These are phyloP conservation scores for Rosellinia necatrix DNA, from an alignment of 2,329 filamentous ascomycete genomes.

Conservation along the genomic window DNA sequence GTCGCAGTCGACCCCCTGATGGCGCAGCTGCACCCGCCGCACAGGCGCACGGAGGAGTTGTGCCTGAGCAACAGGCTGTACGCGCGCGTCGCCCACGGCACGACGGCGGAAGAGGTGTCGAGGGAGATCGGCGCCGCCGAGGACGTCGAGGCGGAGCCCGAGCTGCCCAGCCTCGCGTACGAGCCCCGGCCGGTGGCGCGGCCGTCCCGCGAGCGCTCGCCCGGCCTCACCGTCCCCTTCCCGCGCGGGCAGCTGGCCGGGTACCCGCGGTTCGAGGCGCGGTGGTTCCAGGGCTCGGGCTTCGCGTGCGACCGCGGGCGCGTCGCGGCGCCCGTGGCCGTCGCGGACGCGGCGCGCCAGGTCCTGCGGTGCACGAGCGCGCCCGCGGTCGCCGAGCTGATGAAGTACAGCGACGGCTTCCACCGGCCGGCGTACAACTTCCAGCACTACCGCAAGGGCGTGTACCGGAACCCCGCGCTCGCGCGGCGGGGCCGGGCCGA, in stretches of 20 bases:
- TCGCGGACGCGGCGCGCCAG: slow-evolving; percentile 1
- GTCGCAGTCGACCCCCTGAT: slow-evolving; percentile 33
- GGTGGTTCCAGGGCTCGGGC: too few species aligned
- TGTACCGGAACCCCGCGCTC: too few species aligned
- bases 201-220: not conserved
- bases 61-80: slow-evolving; percentile 31
- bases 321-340: not conserved
- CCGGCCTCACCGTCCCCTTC: slow-evolving; percentile 9
- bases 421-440: slow-evolving; percentile 21
- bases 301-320: not conserved
- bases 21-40: slow-evolving; percentile 28
- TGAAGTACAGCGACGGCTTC: rapidly evolving
- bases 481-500: not conserved
- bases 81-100: slow-evolving; percentile 24
- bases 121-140: not conserved
- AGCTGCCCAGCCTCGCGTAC: not conserved
- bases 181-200: not conserved
- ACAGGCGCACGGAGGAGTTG: slow-evolving; percentile 2
- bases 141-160: not conserved
- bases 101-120: not conserved
- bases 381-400: slow-evolving; percentile 1
- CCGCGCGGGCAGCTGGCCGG: slow-evolving; percentile 25
- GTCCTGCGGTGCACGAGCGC: slow-evolving; percentile 5
- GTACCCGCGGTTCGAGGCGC: too few species aligned
- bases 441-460: too few species aligned